Evolutionary conservation across 1,284 basidiomycete species (phyloP), one percentile per base, ranked within the genome.

Genomic region (Pterula multifida): DNA sequence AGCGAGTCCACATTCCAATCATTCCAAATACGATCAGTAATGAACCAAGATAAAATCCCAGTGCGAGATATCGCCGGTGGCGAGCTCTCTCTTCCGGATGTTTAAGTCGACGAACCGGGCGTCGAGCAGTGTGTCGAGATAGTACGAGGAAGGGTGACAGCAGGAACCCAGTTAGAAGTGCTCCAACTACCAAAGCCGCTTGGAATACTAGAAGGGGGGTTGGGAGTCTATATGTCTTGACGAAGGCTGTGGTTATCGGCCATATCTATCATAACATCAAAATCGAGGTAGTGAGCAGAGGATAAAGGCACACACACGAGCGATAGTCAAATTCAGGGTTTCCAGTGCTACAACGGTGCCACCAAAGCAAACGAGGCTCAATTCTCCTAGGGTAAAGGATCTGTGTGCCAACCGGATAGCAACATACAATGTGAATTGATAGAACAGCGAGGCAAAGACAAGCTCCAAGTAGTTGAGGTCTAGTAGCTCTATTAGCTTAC

Each of bases 121-220:
- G 81, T 59, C 91, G 91, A 0, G 95, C 94, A 53, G 96, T 87
- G 61, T 93, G 85, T 0, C 96, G 80, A 13, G 93, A 96, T 15
- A 98, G 77, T 50, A 93, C 86, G 15, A 99, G 84, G 9, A 98
- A 73, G 0, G 96, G 96, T 0, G 92, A 92, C n/a, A 98, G 79
- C 11, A 97, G 70, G 65, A 97, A 91, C 3, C 96, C 96, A 13
- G 85, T 84, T 22, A 98, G 72, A 52, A 98, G 80, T 0, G 92
- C 88, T 23, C 96, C 96, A 6, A 89, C 90, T 47, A 98, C 87
- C 32, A 98, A 76, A 0, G 96, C 92, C 36, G 95, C 76, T 63
- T 98, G 96, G 64, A 93, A 95, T 47, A 87, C 79, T 46, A 98
- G 75, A 11, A 98, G 74, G 2, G 95, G 93, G 0, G 90, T 96